Evolutionary conservation across 2,329 filamentous ascomycete species (phyloP).

Genomic region (Drechslerella stenobrocha): DNA sequence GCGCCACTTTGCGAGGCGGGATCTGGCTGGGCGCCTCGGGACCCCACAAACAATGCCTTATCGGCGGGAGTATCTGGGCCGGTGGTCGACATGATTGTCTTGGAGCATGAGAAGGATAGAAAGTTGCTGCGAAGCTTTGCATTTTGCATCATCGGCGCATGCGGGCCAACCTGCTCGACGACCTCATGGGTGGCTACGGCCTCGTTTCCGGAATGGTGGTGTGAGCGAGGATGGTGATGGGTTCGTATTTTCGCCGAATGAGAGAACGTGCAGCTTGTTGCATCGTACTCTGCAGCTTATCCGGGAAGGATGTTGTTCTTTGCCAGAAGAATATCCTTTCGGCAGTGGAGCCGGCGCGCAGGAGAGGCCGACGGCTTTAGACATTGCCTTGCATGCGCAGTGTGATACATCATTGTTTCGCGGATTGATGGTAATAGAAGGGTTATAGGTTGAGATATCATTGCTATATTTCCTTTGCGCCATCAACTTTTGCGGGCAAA

Average conservation of each 20-base stretch:
- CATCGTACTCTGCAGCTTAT: no score
- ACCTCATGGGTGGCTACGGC: constrained; percentile 17
- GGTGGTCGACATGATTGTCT: neutral
- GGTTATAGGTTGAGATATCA: constrained; percentile 38
- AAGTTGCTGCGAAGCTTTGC: constrained; percentile 35
- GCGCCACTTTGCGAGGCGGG: neutral
- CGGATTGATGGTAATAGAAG: constrained; percentile 27
- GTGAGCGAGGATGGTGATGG: constrained; percentile 31
- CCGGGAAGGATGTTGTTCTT: no score
- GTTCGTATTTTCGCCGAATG: constrained; percentile 46
- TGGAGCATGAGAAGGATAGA: constrained; percentile 12
- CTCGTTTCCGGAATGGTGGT: constrained; percentile 33
- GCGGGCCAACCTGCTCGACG: constrained; percentile 18
- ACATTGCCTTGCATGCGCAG: constrained; percentile 13
- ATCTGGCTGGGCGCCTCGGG: neutral
- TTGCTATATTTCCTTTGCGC: no score
- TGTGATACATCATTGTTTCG: constrained; percentile 23
- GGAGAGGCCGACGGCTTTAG: constrained; percentile 12
- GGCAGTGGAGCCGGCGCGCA: no score
- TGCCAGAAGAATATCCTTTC: no score
- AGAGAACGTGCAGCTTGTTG: constrained; percentile 24
- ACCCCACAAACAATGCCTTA: neutral
- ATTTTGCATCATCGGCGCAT: constrained; percentile 30
- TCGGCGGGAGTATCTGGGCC: neutral
- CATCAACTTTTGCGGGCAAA: constrained; percentile 43